Conservation (phyloP, 2,329 filamentous ascomycete genomes). For the Fusarium liriodendri region DNA sequence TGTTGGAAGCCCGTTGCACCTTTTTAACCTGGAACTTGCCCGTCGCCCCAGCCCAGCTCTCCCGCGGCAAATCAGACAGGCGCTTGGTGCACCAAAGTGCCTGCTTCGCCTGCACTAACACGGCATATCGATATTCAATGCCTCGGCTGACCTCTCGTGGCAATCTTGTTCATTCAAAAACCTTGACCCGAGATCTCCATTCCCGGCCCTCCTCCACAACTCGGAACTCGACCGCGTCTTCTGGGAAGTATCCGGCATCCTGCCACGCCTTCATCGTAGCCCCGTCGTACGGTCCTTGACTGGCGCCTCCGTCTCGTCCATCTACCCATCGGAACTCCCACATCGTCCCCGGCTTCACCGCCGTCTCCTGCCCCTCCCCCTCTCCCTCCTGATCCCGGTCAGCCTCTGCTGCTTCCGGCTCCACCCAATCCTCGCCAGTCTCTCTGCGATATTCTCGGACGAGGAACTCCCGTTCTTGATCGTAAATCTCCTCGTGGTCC, state of each 20-base stretch:
- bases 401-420: slow-evolving; percentile 53
- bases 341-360: slow-evolving; percentile 40
- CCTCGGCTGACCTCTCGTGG: slow-evolving; percentile 24
- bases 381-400: slow-evolving; percentile 35
- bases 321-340: slow-evolving; percentile 98
- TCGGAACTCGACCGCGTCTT: slow-evolving; percentile 82
- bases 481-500: slow-evolving; percentile 91
- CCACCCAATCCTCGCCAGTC: slow-evolving; percentile 85
- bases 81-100: slow-evolving; percentile 21
- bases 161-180: slow-evolving; percentile 59
- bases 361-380: slow-evolving; percentile 17
- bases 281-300: slow-evolving; percentile 89
- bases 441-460: slow-evolving; percentile 86
- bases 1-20: slow-evolving; percentile 17
- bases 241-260: slow-evolving; percentile 86
- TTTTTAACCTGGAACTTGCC: slow-evolving; percentile 23
- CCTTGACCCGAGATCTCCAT: slow-evolving; percentile 62
- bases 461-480: slow-evolving; percentile 85
- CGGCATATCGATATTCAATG: background rate
- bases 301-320: slow-evolving; percentile 80
- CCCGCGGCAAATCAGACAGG: slow-evolving; percentile 18
- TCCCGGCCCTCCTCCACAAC: slow-evolving; percentile 63
- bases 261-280: slow-evolving; percentile 91
- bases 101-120: slow-evolving; percentile 24
- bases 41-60: slow-evolving; percentile 10